Evolutionary conservation across 2,329 filamentous ascomycete species (phyloP).

Genomic region (Apiospora phragmitis): DNA sequence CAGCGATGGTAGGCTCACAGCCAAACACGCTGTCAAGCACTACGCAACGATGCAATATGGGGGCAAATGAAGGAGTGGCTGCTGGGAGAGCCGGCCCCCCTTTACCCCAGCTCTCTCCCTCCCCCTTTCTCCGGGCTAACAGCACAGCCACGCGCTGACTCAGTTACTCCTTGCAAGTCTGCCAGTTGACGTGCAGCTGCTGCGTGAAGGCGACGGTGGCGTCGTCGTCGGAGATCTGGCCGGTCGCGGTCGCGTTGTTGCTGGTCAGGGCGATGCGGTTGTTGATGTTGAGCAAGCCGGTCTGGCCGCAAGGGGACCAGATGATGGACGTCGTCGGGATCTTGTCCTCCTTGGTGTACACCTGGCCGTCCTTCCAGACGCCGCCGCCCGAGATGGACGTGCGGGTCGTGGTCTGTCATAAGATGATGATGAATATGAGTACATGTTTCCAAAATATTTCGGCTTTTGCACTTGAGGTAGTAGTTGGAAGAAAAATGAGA

Average conservation of each 20-base stretch:
- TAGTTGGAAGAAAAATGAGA: too few relatives aligned
- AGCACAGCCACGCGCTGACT: too few relatives aligned
- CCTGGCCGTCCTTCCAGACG: constrained; percentile 42
- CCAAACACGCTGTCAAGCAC: neutral
- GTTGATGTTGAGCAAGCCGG: constrained; percentile 48
- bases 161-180: constrained; percentile 26
- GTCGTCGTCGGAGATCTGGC: constrained; percentile 45
- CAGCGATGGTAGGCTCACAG: neutral
- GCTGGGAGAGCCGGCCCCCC: neutral
- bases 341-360: constrained; percentile 47
- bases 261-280: constrained; percentile 45
- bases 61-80: neutral
- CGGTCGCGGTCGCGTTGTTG: constrained; percentile 36
- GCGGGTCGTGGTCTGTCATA: constrained; percentile 41
- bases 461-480: too few relatives aligned
- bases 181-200: constrained; percentile 44
- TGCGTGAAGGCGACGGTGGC: constrained; percentile 46
- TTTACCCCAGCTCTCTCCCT: neutral
- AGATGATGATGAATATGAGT: neutral
- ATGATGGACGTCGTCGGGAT: constrained; percentile 45
- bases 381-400: constrained; percentile 44
- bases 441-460: too few relatives aligned
- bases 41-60: neutral
- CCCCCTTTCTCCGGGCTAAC: too few relatives aligned
- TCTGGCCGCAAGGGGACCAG: constrained; percentile 46